Evolutionary conservation across 148 eudicot species (phyloP).

Genomic region (Oxyria digyna): DNA sequence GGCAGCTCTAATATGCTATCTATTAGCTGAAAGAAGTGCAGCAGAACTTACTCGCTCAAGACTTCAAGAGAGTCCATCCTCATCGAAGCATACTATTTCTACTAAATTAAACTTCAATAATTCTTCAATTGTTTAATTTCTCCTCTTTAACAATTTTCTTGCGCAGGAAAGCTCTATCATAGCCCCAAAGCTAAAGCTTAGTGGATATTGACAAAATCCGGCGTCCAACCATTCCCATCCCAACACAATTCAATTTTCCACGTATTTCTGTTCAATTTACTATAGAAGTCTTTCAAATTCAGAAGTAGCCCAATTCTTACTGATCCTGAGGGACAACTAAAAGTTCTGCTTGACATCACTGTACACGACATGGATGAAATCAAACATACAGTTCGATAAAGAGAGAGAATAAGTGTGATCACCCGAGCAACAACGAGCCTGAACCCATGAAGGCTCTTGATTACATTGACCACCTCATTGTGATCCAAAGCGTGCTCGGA

Average conservation of each 20-base stretch:
- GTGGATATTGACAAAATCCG: not conserved
- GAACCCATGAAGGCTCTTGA: conserved; percentile 65
- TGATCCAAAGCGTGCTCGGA: conserved; percentile 39
- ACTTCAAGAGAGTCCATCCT: too few species aligned
- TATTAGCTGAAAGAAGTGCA: too few species aligned
- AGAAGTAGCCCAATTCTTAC: not conserved
- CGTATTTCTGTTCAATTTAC: not conserved
- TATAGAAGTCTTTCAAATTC: not conserved
- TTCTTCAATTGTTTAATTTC: too few species aligned
- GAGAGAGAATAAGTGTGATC: not conserved
- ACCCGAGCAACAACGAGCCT: conserved; percentile 64
- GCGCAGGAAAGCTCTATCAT: not conserved
- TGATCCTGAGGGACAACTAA: too few species aligned
- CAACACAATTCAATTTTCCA: not conserved
- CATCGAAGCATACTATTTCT: too few species aligned
- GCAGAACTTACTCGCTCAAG: not conserved
- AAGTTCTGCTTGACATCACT: not conserved
- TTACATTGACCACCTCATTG: conserved; percentile 55
- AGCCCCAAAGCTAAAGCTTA: not conserved
- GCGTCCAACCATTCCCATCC: not conserved
- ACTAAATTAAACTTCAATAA: too few species aligned
- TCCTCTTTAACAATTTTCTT: too few species aligned
- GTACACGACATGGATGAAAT: not conserved
- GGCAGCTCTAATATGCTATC: too few species aligned
- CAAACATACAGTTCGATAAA: not conserved